Percentiles rank a stretch among this genome's conserved stretches.
These are phyloP conservation scores for Cyberlindnera suaveolens DNA, from an alignment of 805 yeast species.

Conservation along the genomic window DNA sequence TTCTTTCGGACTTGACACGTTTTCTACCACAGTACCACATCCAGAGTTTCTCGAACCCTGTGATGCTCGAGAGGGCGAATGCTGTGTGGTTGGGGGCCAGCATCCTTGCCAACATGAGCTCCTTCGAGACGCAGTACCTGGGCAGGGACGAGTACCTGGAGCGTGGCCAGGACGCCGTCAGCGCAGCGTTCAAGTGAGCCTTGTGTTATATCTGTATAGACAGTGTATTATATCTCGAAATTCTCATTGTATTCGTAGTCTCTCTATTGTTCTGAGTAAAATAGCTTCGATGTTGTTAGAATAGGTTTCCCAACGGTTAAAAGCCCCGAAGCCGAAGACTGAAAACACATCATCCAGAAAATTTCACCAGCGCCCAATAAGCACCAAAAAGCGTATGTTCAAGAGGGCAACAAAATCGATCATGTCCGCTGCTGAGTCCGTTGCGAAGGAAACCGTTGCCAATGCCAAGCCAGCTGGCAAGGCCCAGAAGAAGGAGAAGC, in stretches of 20 bases:
- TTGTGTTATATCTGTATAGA: background rate
- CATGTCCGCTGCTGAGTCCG: constrained; percentile 3
- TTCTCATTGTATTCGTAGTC: background rate
- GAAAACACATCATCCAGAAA: no score
- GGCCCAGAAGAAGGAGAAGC: constrained; percentile 10
- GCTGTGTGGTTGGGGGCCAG: constrained; percentile 81
- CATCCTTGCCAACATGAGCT: constrained; percentile 68
- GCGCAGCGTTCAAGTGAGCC: constrained; percentile 36
- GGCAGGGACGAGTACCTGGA: constrained; percentile 66
- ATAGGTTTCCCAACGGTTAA: no score
- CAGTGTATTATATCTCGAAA: background rate
- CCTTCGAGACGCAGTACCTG: constrained; percentile 79
- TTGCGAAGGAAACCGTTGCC: background rate
- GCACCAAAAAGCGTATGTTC: background rate
- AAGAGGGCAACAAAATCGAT: background rate
- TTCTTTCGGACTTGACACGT: constrained; percentile 54
- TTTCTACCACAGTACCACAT: constrained; percentile 61
- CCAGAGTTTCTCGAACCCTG: constrained; percentile 56
- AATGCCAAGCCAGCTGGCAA: background rate
- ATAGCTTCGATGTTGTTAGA: no score
- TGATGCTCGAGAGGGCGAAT: constrained; percentile 54
- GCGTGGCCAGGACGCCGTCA: constrained; percentile 47
- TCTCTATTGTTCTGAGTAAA: no score
- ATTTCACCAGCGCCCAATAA: no score
- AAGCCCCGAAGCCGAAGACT: no score